Base-by-base conservation (phyloP, 768 basidiomycete genomes). In the Clitopilus hobsonii region DNA sequence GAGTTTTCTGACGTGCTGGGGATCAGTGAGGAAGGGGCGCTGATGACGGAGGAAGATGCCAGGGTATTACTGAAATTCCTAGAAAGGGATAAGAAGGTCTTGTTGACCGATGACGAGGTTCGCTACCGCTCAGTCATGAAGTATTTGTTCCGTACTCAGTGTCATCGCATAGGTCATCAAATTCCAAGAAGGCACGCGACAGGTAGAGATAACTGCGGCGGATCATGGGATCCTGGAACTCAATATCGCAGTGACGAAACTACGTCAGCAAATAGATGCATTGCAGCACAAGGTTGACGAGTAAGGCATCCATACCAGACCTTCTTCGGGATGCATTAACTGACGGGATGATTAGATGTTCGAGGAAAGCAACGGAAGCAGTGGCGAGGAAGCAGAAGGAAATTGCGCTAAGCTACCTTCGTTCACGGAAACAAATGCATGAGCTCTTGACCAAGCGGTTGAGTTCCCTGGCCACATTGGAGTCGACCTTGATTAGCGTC, bases 201-300 rank as follows among this genome's bases (percentile, higher is more conserved):
- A 68, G n/a, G 68, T 67, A 16, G 74, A 70, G 52, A 82, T 98
- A 48, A 88, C 86, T 16, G 78, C 83, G n/a, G 81, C 94, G 3
- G 95, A 98, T 63, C 75, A 70, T 38, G 91, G 95, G 8, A 83
- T 95, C 14, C 71, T 98, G 5, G 88, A 93, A 58, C 78, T 98
- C 53, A 86, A 89, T 69, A 74, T 69, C 0, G 91, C 90, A 0
- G 78, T 94, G 24, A 64, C 71, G 51, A 85, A 82, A 57, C 66
- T 98, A 11, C 81, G 86, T 50, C 64, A 70, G 3, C 93, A 95
- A 64, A 77, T 95, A 0, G 78, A 85, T 7, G 74, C 74, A 10
- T 69, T 96, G 27, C 88, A 94, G 49, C 56, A 60, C 18, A 86
- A 85, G 67, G 89, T 95, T 29, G 79, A 85, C 61, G 78, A 86